These are phyloP conservation scores for Scutellaria baicalensis DNA, from an alignment of 257 asterid genomes.

Conservation along the genomic window DNA sequence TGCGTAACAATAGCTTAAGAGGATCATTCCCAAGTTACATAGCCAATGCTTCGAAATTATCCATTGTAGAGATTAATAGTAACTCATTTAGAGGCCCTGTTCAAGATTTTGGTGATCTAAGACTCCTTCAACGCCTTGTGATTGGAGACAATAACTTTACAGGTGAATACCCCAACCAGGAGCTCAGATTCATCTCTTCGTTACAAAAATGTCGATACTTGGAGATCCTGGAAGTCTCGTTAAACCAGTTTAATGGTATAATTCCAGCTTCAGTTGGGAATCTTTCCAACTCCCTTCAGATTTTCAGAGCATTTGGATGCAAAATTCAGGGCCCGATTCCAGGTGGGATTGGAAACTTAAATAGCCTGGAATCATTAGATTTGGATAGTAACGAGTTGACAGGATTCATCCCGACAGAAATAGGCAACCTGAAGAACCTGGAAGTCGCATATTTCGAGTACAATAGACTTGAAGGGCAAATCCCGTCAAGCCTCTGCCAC, in stretches of 20 bases:
- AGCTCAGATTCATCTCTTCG: conserved; percentile 10
- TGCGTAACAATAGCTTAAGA: background rate
- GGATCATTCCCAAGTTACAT: conserved; percentile 18
- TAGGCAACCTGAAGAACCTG: background rate
- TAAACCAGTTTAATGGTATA: background rate
- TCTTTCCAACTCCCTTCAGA: conserved; percentile 3
- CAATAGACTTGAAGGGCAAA: conserved; percentile 3
- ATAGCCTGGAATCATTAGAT: background rate
- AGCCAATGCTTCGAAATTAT: conserved; percentile 17
- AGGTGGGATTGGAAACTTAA: conserved; percentile 9
- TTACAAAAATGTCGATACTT: conserved; percentile 6
- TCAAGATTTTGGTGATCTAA: conserved; percentile 9
- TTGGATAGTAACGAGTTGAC: conserved; percentile 3
- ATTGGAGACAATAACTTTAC: background rate
- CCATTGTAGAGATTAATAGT: background rate
- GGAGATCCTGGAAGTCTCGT: background rate
- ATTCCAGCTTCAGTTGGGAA: conserved; percentile 6
- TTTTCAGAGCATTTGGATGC: background rate
- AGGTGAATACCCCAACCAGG: background rate
- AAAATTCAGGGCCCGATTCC: conserved; percentile 10
- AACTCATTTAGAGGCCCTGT: conserved; percentile 11
- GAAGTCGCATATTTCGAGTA: background rate
- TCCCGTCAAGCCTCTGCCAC: background rate
- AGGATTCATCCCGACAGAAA: background rate
- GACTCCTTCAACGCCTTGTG: background rate